A percentile compares a stretch with the other conserved stretches of the same genome.
These are phyloP conservation scores for Cephaloascus fragrans DNA, from an alignment of 805 yeast species.

Conservation along the genomic window DNA sequence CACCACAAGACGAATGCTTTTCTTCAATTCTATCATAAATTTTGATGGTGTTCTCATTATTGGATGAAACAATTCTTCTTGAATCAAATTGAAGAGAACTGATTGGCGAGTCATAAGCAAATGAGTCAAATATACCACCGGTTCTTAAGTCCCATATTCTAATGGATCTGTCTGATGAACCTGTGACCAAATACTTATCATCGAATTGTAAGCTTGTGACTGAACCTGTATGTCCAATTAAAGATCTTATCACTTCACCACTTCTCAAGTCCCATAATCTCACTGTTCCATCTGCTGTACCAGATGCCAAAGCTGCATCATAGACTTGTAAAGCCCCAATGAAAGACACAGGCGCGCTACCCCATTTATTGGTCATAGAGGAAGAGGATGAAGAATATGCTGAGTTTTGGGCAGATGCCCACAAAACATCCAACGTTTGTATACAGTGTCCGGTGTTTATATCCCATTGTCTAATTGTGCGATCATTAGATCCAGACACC, in stretches of 20 bases:
- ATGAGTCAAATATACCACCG: slow-evolving; percentile 52
- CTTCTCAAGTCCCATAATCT: slow-evolving; percentile 69
- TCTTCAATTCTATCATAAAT: slow-evolving; percentile 48
- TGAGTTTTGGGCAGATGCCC: slow-evolving; percentile 34
- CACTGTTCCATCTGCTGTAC: slow-evolving; percentile 68
- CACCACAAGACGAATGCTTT: slow-evolving; percentile 45
- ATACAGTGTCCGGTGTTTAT: slow-evolving; percentile 51
- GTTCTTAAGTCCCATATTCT: slow-evolving; percentile 69
- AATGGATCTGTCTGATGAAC: slow-evolving; percentile 52
- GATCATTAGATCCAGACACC: slow-evolving; percentile 63
- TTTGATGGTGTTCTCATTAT: slow-evolving; percentile 38
- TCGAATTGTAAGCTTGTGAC: slow-evolving; percentile 63
- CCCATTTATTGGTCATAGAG: slow-evolving; percentile 2
- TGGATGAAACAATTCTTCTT: slow-evolving; percentile 43
- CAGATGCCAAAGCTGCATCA: slow-evolving; percentile 73
- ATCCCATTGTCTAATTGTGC: slow-evolving; percentile 74
- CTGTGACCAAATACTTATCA: slow-evolving; percentile 52
- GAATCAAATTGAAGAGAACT: slow-evolving; percentile 50
- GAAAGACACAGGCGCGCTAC: slow-evolving; percentile 21
- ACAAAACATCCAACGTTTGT: slow-evolving; percentile 61
- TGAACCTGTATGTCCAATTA: slow-evolving; percentile 62
- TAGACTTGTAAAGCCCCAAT: slow-evolving; percentile 62
- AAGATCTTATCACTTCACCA: slow-evolving; percentile 52
- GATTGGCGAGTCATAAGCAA: slow-evolving; percentile 50
- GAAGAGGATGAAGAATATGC: slow-evolving; percentile 6